phyloP scores from a whole-genome alignment of 2,329 filamentous ascomycete genomes.

The Paracorniculantispora psalliotae region DNA sequence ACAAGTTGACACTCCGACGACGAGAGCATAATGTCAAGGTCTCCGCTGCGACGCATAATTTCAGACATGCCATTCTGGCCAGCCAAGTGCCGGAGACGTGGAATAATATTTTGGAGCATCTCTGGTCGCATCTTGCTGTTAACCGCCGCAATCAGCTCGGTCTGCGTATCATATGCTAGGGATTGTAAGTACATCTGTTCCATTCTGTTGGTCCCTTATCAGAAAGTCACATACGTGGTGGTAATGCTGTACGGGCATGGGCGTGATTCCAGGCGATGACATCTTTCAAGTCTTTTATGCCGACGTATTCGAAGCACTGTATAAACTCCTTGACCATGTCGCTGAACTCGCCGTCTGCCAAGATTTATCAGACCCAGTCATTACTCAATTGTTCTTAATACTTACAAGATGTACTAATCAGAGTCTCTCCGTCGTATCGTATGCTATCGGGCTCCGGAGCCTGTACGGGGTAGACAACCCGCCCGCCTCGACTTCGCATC shows the following conservation, averaged over 20 bases:
- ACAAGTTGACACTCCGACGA: constrained; percentile 4
- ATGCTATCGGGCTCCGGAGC: not conserved
- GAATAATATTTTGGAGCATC: not conserved
- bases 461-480: not conserved
- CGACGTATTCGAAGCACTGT: not conserved
- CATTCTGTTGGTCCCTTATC: not conserved
- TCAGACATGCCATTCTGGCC: not conserved
- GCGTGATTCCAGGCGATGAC: constrained; percentile 10
- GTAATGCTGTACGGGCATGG: not conserved
- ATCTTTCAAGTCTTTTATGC: constrained; percentile 6
- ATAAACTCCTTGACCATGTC: constrained; percentile 9
- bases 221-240: not conserved
- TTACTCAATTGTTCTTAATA: not conserved
- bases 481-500: not conserved
- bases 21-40: constrained; percentile 3
- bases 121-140: not conserved
- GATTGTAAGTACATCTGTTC: not conserved
- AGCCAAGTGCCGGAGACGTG: not conserved
- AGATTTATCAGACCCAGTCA: not conserved
- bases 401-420: constrained; percentile 5
- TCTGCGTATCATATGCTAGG: constrained; percentile 4
- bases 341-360: constrained; percentile 9
- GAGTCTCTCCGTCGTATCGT: not conserved
- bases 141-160: not conserved
- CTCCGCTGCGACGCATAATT: not conserved